Evolutionary conservation across 192 early-diverging fungal genomes (phyloP).

Genomic region (Glomus cerebriforme): DNA sequence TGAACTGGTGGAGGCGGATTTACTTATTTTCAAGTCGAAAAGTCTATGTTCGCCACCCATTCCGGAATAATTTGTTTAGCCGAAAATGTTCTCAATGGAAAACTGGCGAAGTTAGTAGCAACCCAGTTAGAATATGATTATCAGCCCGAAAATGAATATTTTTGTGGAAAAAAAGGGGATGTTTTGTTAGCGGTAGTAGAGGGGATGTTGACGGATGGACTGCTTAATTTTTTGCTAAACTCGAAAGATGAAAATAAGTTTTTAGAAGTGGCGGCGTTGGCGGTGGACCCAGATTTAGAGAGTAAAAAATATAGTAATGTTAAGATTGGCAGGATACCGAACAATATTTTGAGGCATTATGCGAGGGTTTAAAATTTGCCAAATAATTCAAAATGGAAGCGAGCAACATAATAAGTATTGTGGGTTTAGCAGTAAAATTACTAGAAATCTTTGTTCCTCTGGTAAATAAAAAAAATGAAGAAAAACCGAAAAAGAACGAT

Average conservation of each 20-base stretch:
- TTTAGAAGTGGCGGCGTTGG: neutral
- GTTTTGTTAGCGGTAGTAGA: constrained; percentile 6
- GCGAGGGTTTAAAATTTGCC: constrained; percentile 12
- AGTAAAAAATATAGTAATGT: neutral
- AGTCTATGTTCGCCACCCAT: no score
- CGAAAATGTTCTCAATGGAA: no score
- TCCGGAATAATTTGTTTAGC: no score
- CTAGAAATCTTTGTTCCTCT: no score
- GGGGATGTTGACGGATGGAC: neutral
- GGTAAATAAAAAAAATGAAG: no score
- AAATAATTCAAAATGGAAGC: no score
- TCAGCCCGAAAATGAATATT: constrained; percentile 14
- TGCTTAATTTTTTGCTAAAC: constrained; percentile 9
- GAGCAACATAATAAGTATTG: no score
- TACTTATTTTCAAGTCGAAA: no score
- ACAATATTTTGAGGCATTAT: constrained; percentile 13
- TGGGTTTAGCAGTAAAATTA: no score
- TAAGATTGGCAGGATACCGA: constrained; percentile 14
- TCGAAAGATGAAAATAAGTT: neutral
- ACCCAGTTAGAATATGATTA: constrained; percentile 18
- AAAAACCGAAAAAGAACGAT: no score
- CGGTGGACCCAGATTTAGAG: constrained; percentile 1
- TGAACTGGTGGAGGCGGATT: no score
- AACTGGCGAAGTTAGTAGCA: constrained; percentile 1
- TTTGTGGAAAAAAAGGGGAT: constrained; percentile 19